These are phyloP conservation scores for Aspergillus asperescens DNA, from an alignment of 495 filamentous ascomycete genomes.

Conservation along the genomic window DNA sequence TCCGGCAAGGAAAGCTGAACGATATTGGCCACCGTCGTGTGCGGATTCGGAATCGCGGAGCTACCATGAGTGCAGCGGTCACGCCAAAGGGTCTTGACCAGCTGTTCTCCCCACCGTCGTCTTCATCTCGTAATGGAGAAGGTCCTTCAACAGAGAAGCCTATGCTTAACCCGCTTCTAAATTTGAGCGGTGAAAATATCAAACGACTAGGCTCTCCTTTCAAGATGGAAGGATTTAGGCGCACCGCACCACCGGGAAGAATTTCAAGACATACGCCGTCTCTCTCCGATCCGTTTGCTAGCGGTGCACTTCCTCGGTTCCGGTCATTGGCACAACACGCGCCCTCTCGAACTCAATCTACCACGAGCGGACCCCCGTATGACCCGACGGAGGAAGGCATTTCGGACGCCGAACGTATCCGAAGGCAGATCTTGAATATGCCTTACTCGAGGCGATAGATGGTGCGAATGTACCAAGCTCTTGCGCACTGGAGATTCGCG, in stretches of 20 bases:
- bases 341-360: not conserved
- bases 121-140: conserved; percentile 34
- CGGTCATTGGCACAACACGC: not conserved
- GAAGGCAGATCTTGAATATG: conserved; percentile 43
- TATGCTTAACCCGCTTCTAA: conserved; percentile 25
- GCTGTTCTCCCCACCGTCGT: conserved; percentile 47
- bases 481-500: not conserved
- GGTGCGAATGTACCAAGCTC: not conserved
- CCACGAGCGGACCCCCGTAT: conserved; percentile 24
- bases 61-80: conserved; percentile 42
- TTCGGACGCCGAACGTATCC: conserved; percentile 45
- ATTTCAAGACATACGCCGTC: conserved; percentile 36
- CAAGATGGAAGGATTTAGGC: conserved; percentile 32
- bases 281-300: conserved; percentile 40
- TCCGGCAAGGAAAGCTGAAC: conserved; percentile 41
- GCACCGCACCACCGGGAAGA: conserved; percentile 24
- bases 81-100: conserved; percentile 37
- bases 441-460: conserved; percentile 30
- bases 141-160: conserved; percentile 23
- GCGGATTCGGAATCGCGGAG: conserved; percentile 47
- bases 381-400: conserved; percentile 39
- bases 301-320: conserved; percentile 21
- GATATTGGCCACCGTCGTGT: conserved; percentile 43
- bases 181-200: conserved; percentile 35
- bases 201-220: conserved; percentile 52